Base-by-base conservation (phyloP, 768 basidiomycete genomes). In the Pleurotus tuoliensis region DNA sequence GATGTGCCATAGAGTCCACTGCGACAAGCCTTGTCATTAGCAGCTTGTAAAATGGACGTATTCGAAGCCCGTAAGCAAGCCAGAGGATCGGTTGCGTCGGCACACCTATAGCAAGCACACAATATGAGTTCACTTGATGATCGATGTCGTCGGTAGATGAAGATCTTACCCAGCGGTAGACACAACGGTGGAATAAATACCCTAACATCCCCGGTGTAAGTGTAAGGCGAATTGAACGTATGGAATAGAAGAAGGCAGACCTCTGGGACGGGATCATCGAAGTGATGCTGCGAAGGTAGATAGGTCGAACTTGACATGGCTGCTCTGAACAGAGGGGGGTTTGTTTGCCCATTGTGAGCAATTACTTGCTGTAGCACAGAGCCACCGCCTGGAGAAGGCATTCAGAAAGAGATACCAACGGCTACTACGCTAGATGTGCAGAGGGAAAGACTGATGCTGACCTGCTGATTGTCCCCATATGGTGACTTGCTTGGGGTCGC, bases 301-400 rank as follows among this genome's bases (percentile, higher is more conserved):
- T 58, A 69, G 1, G 63, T 56, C 5, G 71, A 72, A 50, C 66
- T 69, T 15, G 67, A 67, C 16, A 73, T 66, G 1, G 63, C 70
- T 16, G 50, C 57, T 18, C 54, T 58, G 53, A 73, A 72, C 2
- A 72, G 48, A 12, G 58, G 50, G 0, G 71, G 70, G 20, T 64
- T 58, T 4, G 69, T 73, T 37, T 63, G 62, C 20, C 71, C 71
- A 22, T 63, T 62, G 16, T 67, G 56, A n/a, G 71, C 71, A 13
- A 73, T 56, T 3, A 73, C 13, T 20, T 73, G 71, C 34, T 73
- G 70, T 8, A 73, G 11, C 16, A 73, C 67, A 1, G 72, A 72
- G 9, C 71, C 72, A 18, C 62, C 71, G 30, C 71, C 71, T 68
- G 52, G 24, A 4, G 30, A 34, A 8, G 4, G 30, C 30, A 9